phyloP scores from a whole-genome alignment of 1,284 basidiomycete species.

The Apiotrichum siamense region DNA sequence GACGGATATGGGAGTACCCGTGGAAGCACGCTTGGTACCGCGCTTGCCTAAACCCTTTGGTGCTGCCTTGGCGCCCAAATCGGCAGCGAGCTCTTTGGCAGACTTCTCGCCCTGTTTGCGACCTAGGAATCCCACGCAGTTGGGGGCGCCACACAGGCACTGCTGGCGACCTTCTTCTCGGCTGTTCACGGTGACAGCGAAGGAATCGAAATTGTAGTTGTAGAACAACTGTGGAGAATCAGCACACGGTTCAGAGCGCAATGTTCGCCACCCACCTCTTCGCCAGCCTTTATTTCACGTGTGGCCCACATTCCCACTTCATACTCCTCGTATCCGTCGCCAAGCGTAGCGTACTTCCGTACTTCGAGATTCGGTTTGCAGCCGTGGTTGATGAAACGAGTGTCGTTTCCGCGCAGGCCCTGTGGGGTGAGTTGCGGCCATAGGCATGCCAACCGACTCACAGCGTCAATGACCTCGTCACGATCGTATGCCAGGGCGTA shows the following conservation, averaged over 20 bases:
- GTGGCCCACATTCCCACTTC: slow-evolving; percentile 49
- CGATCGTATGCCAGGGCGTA: slow-evolving; percentile 50
- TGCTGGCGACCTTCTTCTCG: slow-evolving; percentile 34
- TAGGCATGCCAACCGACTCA: slow-evolving; percentile 15
- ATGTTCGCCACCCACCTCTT: slow-evolving; percentile 43
- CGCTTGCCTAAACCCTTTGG: slow-evolving; percentile 1
- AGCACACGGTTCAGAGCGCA: background rate
- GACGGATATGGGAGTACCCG: background rate
- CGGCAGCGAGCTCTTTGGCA: slow-evolving; percentile 22
- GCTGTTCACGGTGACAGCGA: slow-evolving; percentile 25
- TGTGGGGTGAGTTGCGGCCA: slow-evolving; percentile 6
- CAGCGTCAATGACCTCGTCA: slow-evolving; percentile 50
- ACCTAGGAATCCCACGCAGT: slow-evolving; percentile 45
- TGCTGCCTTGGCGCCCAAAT: slow-evolving; percentile 6
- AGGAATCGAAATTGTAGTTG: slow-evolving; percentile 47
- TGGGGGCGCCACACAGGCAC: slow-evolving; percentile 45
- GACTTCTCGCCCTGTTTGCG: slow-evolving; percentile 31
- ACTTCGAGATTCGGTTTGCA: slow-evolving; percentile 49
- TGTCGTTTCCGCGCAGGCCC: slow-evolving; percentile 49
- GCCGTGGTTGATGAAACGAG: slow-evolving; percentile 51
- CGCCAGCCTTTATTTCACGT: slow-evolving; percentile 46
- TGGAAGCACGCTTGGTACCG: background rate
- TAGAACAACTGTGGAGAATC: slow-evolving; percentile 33
- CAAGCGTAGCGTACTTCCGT: slow-evolving; percentile 41
- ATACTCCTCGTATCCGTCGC: slow-evolving; percentile 48